Evolutionary conservation across 345 rosid genomes (phyloP), one percentile per base, ranked within the genome.

Genomic region (Salix caprea): DNA sequence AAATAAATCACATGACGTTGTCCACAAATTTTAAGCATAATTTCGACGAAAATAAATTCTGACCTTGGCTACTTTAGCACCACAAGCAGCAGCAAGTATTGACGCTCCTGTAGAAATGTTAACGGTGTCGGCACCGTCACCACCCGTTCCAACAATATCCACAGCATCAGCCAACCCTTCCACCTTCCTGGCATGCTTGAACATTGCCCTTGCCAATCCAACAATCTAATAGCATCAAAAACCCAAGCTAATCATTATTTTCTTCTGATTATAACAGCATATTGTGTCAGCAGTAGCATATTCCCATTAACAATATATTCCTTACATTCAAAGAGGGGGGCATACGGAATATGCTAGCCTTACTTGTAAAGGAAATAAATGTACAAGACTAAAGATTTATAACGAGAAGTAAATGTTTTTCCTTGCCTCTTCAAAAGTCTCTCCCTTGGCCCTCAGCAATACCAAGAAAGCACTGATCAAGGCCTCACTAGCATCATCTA

Each of bases 31-130:
- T 69, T 10, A 48, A 32, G 28, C 30, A 15, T 16, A 28, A 24
- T 4, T 66, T 24, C 36, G 15, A 64, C 12, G n/a, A 16, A 13
- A 19, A 37, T 13, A 19, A 61, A 36, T 1, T 34, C 13, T 67
- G 42, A 94, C 98, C 98, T 96, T 92, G 39, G 97, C 99, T 83
- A 92, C 97, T 87, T 89, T 96, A 24, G 95, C 97, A 75, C 97
- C 98, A 81, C 97, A 94, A 70, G 99, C 97, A 50, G 97, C 98
- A 75, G 98, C 89, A 67, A 96, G 91, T 77, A 96, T 87, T 48
- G 99, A 87, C 69, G 99, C 93, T 15, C 98, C 98, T 0, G 97
- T 96, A 30, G 97, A 96, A 74, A 94, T 96, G 80, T 96, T 96
- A 67, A 96, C 97, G 0, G 99, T 96, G 84, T 94, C 86, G 11